Evolutionary conservation across 2,329 filamentous ascomycete genomes (phyloP).

Genomic region (Amylocarpus encephaloides): DNA sequence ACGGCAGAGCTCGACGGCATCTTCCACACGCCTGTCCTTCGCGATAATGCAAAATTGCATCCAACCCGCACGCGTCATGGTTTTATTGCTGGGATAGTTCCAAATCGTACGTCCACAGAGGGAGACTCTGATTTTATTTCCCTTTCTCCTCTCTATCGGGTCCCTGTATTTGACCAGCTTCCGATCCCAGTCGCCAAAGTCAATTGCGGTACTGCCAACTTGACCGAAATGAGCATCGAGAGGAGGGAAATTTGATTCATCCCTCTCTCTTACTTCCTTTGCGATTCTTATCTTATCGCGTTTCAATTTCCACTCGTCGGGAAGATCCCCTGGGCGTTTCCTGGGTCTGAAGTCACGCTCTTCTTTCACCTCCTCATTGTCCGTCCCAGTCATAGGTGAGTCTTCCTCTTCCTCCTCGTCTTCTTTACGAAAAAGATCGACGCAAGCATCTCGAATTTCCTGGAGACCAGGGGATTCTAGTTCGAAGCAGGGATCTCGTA

Average conservation of each 20-base stretch:
- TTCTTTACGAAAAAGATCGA: constrained; percentile 39
- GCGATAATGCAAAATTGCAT: constrained; percentile 45
- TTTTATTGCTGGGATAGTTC: constrained; percentile 43
- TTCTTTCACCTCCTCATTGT: constrained; percentile 11
- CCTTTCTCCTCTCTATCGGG: too few relatives aligned
- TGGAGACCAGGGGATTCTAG: constrained; percentile 43
- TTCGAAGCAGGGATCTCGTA: constrained; percentile 42
- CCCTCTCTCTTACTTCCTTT: constrained; percentile 27
- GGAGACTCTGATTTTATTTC: constrained; percentile 36
- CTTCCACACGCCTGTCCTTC: constrained; percentile 39
- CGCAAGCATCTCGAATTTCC: constrained; percentile 45
- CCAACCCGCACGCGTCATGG: constrained; percentile 43
- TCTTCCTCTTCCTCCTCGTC: constrained; percentile 34
- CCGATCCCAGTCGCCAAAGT: constrained; percentile 32
- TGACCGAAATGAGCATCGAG: constrained; percentile 1
- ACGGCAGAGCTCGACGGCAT: constrained; percentile 41
- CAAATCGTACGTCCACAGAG: constrained; percentile 44
- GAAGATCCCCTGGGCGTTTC: constrained; percentile 19
- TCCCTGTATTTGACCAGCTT: constrained; percentile 32
- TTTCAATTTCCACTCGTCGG: constrained; percentile 22
- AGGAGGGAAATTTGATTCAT: constrained; percentile 13
- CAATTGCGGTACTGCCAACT: constrained; percentile 21
- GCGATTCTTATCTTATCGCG: constrained; percentile 20
- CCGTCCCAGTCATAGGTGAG: constrained; percentile 28
- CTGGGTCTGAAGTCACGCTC: neutral